Percentiles rank a stretch among this genome's conserved stretches.
These are phyloP conservation scores for Chondrostereum purpureum DNA, from an alignment of 1,284 basidiomycete genomes.

Conservation along the genomic window DNA sequence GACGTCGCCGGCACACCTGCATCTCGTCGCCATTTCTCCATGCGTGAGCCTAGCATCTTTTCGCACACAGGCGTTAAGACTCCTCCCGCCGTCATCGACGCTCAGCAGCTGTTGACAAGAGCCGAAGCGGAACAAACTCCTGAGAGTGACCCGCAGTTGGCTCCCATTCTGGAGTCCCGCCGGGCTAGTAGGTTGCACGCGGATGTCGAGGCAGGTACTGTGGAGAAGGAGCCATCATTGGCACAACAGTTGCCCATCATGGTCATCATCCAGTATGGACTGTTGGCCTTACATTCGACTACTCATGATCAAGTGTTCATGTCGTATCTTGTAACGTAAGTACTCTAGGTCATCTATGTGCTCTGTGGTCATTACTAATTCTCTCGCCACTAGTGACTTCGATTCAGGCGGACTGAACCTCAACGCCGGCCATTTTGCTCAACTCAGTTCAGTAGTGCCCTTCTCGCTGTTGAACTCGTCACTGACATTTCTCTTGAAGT, in stretches of 20 bases:
- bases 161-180: conserved; percentile 47
- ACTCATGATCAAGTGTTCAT: conserved; percentile 82
- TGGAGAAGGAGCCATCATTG: conserved; percentile 54
- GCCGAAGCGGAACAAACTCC: conserved; percentile 27
- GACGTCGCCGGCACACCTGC: conserved; percentile 25
- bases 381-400: conserved; percentile 46
- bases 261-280: conserved; percentile 74
- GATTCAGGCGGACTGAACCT: conserved; percentile 67
- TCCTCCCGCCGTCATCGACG: conserved; percentile 65
- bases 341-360: conserved; percentile 15
- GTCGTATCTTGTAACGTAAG: conserved; percentile 77
- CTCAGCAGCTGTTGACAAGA: conserved; percentile 47
- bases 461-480: no score
- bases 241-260: conserved; percentile 59
- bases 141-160: conserved; percentile 31
- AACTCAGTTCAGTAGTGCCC: conserved; percentile 46
- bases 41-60: conserved; percentile 67
- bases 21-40: conserved; percentile 44
- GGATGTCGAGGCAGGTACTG: conserved; percentile 29
- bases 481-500: conserved; percentile 45
- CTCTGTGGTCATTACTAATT: conserved; percentile 6
- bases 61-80: conserved; percentile 71
- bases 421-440: conserved; percentile 76
- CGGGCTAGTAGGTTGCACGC: conserved; percentile 23
- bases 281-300: conserved; percentile 74